Evolutionary conservation across 106 monocot species (phyloP).

Genomic region (Allium sativum): DNA sequence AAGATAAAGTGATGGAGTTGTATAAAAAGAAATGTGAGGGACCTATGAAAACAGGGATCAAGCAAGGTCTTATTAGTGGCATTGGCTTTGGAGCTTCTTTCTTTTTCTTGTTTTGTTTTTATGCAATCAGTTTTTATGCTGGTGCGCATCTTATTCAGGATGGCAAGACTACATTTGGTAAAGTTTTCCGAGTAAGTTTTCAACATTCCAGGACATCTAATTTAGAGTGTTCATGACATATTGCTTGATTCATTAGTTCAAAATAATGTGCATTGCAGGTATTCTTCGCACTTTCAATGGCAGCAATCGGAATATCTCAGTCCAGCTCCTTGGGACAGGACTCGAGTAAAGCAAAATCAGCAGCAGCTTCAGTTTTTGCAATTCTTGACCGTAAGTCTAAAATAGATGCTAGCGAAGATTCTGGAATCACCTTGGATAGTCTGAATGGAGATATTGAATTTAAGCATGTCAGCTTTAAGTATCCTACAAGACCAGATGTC

Average conservation of each 20-base stretch:
- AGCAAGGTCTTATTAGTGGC: constrained; percentile 25
- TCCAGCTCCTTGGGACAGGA: constrained; percentile 37
- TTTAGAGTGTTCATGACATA: too few species aligned
- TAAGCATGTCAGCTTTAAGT: constrained; percentile 37
- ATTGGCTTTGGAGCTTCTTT: constrained; percentile 26
- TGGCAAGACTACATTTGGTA: constrained; percentile 41
- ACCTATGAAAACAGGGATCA: constrained; percentile 22
- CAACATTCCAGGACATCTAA: too few species aligned
- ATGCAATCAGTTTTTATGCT: constrained; percentile 26
- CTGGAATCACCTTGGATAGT: constrained; percentile 21
- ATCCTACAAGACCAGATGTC: constrained; percentile 41
- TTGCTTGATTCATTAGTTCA: background rate
- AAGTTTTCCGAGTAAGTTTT: constrained; percentile 42
- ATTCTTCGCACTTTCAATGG: constrained; percentile 35
- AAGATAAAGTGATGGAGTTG: constrained; percentile 30
- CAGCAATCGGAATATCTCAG: constrained; percentile 34
- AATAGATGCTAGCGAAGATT: constrained; percentile 26
- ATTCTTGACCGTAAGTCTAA: constrained; percentile 38
- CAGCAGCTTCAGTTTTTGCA: constrained; percentile 41
- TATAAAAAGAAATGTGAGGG: constrained; percentile 35
- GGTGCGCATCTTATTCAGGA: constrained; percentile 31
- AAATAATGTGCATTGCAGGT: constrained; percentile 18
- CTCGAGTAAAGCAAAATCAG: constrained; percentile 42
- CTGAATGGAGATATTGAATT: constrained; percentile 42
- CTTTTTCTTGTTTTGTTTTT: constrained; percentile 18